Conservation (phyloP, 1,139 yeast species). For the Magnusiomyces tetraspermus region DNA sequence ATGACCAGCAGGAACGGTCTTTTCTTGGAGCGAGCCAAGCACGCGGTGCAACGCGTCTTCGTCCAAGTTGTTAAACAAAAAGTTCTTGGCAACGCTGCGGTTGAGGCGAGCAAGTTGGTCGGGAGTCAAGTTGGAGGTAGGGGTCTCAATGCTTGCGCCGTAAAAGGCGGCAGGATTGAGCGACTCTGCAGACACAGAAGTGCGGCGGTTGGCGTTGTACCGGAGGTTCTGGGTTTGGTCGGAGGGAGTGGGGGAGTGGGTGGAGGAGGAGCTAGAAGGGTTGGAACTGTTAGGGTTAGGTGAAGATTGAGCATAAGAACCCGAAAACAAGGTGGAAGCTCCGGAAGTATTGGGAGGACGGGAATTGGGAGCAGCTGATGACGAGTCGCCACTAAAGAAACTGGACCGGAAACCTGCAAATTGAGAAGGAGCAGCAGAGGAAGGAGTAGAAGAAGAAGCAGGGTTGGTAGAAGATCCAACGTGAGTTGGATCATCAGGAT, state of each 20-base stretch:
- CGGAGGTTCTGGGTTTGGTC: not conserved
- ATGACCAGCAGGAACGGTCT: slow-evolving; percentile 47
- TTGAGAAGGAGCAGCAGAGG: not conserved
- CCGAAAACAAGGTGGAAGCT: not conserved
- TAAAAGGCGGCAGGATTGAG: slow-evolving; percentile 23
- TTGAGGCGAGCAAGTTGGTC: slow-evolving; percentile 62
- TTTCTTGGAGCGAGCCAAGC: slow-evolving; percentile 71
- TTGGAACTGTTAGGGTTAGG: too few species aligned
- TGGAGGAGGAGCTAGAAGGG: not conserved
- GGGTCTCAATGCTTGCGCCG: slow-evolving; percentile 15
- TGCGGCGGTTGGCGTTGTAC: slow-evolving; percentile 67
- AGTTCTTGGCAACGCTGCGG: slow-evolving; percentile 65
- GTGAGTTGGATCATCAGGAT: slow-evolving; percentile 2
- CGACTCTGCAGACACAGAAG: slow-evolving; percentile 73
- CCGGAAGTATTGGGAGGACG: slow-evolving; percentile 6
- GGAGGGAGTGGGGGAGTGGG: too few species aligned
- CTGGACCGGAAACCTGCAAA: not conserved
- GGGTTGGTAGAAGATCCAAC: not conserved
- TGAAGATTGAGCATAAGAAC: not conserved
- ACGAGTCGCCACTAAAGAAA: not conserved
- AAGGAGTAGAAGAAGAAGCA: not conserved
- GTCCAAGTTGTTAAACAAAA: slow-evolving; percentile 70
- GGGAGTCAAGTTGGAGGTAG: slow-evolving; percentile 35
- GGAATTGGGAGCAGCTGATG: not conserved
- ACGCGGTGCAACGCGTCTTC: slow-evolving; percentile 66